Conservation (phyloP, 208 protist genomes). For the Leishmania tarentolae region DNA sequence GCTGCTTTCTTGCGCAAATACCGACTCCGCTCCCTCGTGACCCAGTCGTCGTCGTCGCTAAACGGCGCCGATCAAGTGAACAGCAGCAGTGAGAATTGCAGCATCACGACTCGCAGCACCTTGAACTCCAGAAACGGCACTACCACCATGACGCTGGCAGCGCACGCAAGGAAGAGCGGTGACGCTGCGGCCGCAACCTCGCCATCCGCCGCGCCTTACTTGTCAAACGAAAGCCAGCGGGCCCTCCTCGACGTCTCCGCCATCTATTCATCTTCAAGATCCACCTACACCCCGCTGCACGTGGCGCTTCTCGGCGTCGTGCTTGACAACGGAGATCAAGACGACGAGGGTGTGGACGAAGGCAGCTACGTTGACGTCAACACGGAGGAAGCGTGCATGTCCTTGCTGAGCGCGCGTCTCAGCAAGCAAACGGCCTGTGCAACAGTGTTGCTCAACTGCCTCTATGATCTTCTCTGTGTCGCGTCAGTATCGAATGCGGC, state of each 20-base stretch:
- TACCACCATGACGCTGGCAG: neutral
- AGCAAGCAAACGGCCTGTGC: constrained; percentile 28
- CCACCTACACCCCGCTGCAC: constrained; percentile 73
- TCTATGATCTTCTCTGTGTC: constrained; percentile 35
- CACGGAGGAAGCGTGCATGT: neutral
- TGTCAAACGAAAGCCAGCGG: constrained; percentile 30
- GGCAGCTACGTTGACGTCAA: neutral
- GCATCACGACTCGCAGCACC: neutral
- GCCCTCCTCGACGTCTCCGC: constrained; percentile 22
- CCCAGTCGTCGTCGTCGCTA: neutral
- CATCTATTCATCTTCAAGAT: constrained; percentile 47
- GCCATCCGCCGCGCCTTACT: constrained; percentile 1
- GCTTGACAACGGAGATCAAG: constrained; percentile 31
- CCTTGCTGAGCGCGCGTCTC: constrained; percentile 7
- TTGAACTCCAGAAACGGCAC: neutral
- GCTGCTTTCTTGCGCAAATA: constrained; percentile 22
- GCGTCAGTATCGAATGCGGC: neutral
- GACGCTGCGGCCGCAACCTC: neutral
- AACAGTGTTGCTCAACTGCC: constrained; percentile 50
- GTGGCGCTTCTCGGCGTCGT: constrained; percentile 65
- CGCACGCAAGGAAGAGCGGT: neutral
- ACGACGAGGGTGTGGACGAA: constrained; percentile 9
- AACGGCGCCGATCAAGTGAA: neutral
- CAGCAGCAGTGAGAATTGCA: neutral
- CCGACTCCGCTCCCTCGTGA: constrained; percentile 8